A percentile compares a stretch with the other conserved stretches of the same genome.
These are phyloP conservation scores for Sisymbrium altissimum DNA, from an alignment of 345 rosid species.

Conservation along the genomic window DNA sequence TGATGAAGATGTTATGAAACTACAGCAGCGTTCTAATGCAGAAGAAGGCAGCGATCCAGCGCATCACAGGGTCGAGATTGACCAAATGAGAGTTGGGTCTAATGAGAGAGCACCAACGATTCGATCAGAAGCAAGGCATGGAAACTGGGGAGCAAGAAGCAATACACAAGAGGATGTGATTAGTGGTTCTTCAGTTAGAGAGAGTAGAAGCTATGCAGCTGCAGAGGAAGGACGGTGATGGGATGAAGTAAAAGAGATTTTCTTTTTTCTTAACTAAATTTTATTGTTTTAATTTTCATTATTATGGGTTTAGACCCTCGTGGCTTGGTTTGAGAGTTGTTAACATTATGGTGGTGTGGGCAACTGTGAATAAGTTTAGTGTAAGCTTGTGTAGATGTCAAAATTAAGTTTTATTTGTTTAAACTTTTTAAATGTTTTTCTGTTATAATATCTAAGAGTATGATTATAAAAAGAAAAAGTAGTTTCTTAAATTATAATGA, in stretches of 20 bases:
- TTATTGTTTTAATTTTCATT: slow-evolving; percentile 2
- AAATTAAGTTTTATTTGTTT: neutral
- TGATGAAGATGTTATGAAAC: slow-evolving; percentile 69
- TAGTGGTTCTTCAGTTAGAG: slow-evolving; percentile 47
- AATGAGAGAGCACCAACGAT: slow-evolving; percentile 61
- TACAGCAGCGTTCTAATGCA: slow-evolving; percentile 61
- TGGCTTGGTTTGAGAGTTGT: slow-evolving; percentile 12
- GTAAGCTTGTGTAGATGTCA: slow-evolving; percentile 7
- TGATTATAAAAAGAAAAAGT: too few species aligned
- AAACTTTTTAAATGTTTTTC: neutral
- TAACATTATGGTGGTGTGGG: slow-evolving; percentile 1
- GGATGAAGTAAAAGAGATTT: neutral
- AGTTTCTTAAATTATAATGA: too few species aligned
- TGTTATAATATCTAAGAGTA: neutral
- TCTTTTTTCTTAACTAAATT: neutral
- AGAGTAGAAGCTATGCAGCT: slow-evolving; percentile 48
- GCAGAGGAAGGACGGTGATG: slow-evolving; percentile 40
- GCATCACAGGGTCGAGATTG: slow-evolving; percentile 42
- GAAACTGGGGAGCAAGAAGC: slow-evolving; percentile 74
- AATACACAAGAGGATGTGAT: slow-evolving; percentile 52
- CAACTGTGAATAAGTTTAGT: slow-evolving; percentile 17
- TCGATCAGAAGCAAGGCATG: slow-evolving; percentile 53
- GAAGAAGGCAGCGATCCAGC: slow-evolving; percentile 55
- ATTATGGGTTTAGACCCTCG: neutral
- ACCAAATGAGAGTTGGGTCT: slow-evolving; percentile 42